These are phyloP conservation scores for Penicillium frequentans DNA, from an alignment of 2,329 filamentous ascomycete species.

Conservation along the genomic window DNA sequence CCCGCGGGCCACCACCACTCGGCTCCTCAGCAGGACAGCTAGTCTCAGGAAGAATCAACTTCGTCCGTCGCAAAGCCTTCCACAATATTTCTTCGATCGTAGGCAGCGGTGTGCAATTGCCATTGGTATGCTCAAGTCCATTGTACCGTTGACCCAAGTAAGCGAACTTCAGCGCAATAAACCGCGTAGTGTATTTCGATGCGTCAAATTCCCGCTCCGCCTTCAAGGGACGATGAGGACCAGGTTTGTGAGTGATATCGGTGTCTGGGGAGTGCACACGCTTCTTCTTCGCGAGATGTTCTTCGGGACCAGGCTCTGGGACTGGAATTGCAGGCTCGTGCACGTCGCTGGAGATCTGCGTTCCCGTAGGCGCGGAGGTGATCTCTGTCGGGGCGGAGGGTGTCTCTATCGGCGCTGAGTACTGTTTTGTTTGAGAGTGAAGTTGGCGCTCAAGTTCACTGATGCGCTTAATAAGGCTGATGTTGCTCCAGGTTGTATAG, in stretches of 20 bases:
- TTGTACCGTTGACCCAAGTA: slow-evolving; percentile 91
- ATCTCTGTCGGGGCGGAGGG: not conserved
- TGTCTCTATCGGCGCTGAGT: slow-evolving; percentile 8
- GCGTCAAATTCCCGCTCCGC: slow-evolving; percentile 67
- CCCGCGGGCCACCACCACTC: slow-evolving; percentile 46
- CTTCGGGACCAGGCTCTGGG: not conserved
- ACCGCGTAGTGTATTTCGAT: slow-evolving; percentile 75
- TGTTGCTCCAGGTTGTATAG: slow-evolving; percentile 69
- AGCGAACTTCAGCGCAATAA: slow-evolving; percentile 88
- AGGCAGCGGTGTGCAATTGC: slow-evolving; percentile 66
- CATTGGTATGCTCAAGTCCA: slow-evolving; percentile 83
- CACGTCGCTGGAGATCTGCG: slow-evolving; percentile 17
- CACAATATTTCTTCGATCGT: slow-evolving; percentile 93
- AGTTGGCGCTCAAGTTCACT: slow-evolving; percentile 67
- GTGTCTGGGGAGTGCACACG: slow-evolving; percentile 17
- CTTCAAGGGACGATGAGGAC: slow-evolving; percentile 35
- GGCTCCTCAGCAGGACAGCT: slow-evolving; percentile 36
- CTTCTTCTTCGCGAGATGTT: slow-evolving; percentile 14
- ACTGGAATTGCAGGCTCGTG: slow-evolving; percentile 22
- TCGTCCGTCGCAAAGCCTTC: slow-evolving; percentile 80
- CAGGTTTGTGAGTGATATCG: slow-evolving; percentile 25
- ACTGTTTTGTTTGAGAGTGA: slow-evolving; percentile 48
- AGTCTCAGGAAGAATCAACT: slow-evolving; percentile 73
- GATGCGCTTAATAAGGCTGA: slow-evolving; percentile 68
- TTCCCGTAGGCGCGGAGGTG: not conserved